A percentile compares a stretch with the other conserved stretches of the same genome.
Evolutionary conservation across 2,329 filamentous ascomycete genomes (phyloP).

Genomic region (Cladosporium sp.): DNA sequence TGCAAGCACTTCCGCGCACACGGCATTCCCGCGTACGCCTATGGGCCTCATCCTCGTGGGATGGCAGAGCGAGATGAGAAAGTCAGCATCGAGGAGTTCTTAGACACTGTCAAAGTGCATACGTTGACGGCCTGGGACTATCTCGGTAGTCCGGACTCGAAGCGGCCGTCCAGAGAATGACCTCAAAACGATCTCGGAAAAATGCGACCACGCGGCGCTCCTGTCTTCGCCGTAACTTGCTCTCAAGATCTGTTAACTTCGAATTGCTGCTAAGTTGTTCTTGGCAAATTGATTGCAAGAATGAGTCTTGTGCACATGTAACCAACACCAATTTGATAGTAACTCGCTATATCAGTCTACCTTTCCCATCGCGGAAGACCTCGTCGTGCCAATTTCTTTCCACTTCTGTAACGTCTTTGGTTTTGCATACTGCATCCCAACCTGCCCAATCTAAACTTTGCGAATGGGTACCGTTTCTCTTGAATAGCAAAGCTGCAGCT

Average conservation of each 20-base stretch:
- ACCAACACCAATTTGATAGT: too few species aligned
- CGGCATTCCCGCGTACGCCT: conserved; percentile 36
- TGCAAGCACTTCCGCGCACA: conserved; percentile 40
- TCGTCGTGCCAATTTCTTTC: neutral
- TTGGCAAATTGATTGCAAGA: too few species aligned
- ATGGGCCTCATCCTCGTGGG: conserved; percentile 30
- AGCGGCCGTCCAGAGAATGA: too few species aligned
- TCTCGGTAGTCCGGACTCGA: conserved; percentile 12
- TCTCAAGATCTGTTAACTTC: too few species aligned
- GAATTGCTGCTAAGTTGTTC: too few species aligned
- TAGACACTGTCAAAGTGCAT: conserved; percentile 30
- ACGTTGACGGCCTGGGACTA: conserved; percentile 31
- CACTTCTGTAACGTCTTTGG: neutral
- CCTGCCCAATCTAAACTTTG: neutral
- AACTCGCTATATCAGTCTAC: neutral
- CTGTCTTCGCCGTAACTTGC: too few species aligned
- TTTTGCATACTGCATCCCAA: neutral
- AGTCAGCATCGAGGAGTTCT: conserved; percentile 30
- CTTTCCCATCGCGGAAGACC: neutral
- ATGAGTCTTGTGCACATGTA: too few species aligned
- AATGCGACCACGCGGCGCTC: too few species aligned
- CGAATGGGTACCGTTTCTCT: neutral
- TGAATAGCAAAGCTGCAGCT: neutral
- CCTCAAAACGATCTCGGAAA: too few species aligned
- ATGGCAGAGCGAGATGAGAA: conserved; percentile 27